phyloP scores from a whole-genome alignment of 805 yeast species.

The Yarrowia phangngaensis region DNA sequence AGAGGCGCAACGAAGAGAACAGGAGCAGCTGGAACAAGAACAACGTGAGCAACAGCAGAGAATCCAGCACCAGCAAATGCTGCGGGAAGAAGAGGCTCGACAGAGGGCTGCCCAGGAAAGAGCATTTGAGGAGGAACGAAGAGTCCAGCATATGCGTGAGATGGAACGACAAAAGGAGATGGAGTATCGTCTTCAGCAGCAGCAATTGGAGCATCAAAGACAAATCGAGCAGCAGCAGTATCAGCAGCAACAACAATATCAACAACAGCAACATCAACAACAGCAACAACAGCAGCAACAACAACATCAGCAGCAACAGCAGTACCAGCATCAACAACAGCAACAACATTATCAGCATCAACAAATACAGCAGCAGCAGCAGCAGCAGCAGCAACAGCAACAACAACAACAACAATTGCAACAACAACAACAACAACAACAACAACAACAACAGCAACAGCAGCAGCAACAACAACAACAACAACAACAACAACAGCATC shows the following conservation, averaged over 20 bases:
- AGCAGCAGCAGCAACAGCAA: slow-evolving; percentile 11
- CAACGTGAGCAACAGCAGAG: slow-evolving; percentile 32
- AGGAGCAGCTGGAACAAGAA: slow-evolving; percentile 78
- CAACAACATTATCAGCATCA: slow-evolving; percentile 3
- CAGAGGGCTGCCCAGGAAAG: not conserved
- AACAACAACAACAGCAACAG: not conserved
- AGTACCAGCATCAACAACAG: slow-evolving; percentile 3
- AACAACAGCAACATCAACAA: slow-evolving; percentile 1
- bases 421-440: not conserved
- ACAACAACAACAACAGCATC: not conserved
- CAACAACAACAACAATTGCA: not conserved
- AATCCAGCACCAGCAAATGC: not conserved
- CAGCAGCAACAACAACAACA: slow-evolving; percentile 2
- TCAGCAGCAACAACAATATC: not conserved
- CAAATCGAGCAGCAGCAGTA: not conserved
- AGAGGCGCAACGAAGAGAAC: slow-evolving; percentile 77
- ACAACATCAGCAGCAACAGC: slow-evolving; percentile 1
- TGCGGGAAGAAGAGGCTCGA: not conserved
- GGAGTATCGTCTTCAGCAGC: slow-evolving; percentile 19
- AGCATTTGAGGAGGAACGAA: slow-evolving; percentile 3
- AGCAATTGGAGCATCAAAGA: slow-evolving; percentile 7
- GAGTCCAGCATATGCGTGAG: not conserved
- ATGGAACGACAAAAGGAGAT: slow-evolving; percentile 3
- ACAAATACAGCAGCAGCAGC: slow-evolving; percentile 1
- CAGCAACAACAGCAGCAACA: not conserved